Base-by-base conservation (phyloP, 176 grass and related monocot species). In the Oryza glaberrima region DNA sequence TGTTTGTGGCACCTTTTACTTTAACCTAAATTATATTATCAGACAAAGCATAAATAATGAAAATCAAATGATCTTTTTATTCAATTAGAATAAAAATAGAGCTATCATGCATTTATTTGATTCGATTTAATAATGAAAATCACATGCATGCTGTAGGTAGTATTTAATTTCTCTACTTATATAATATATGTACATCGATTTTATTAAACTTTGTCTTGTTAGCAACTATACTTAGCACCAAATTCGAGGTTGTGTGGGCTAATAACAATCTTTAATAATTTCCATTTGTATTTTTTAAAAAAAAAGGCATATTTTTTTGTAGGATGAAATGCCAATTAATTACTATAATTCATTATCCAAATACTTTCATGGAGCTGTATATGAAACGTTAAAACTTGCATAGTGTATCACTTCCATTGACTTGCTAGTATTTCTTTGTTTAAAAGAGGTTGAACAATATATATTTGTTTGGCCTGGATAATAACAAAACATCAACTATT, bases 81-180 rank as follows among this genome's bases (percentile, higher is more conserved):
- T n/a, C 19, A 58, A 58, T 58, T n/a, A 23, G 48, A 74, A 28
- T 74, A 74, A 73, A 48, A 61, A 81, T 83, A 83, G 48, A 70
- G 63, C 75, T 87, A 48, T 87, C 75, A 41, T 70, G 80, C 80
- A 87, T 90, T 87, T 80, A 84, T 75, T 83, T 76, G 75, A 48
- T 61, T 71, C 76, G 43, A 90, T 83, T 90, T 30, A 90, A 80
- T 87, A 81, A 70, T 87, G 70, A 90, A 87, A 87, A 65, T 70
- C 70, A 84, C 63, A 83, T 65, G 17, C 54, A 58, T 58, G 88
- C 0, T 82, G 19, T 22, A 49, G 20, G 49, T 41, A 58, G 86
- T 90, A 49, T 41, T 67, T 22, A 63, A 23, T 63, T 76, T 90
- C 65, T 75, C 60, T 65, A 83, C 17, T 63, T 23, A 23, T 68